phyloP scores from a whole-genome alignment of 495 filamentous ascomycete species.

The Daldinia grandis region DNA sequence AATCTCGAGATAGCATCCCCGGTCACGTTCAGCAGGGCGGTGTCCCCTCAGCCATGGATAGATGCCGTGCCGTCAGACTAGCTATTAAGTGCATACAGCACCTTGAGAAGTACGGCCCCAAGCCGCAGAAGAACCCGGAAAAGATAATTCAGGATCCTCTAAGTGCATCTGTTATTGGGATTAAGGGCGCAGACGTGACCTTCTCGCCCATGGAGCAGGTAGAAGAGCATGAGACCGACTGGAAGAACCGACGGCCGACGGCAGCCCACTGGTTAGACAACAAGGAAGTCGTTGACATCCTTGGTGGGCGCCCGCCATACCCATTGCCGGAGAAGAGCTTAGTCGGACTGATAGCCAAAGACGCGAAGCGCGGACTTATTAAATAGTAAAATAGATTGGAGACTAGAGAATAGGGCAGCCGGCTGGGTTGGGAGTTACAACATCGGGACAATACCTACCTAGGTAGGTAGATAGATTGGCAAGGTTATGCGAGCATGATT shows the following conservation, averaged over 20 bases:
- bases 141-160: constrained; percentile 73
- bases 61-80: constrained; percentile 88
- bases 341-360: constrained; percentile 60
- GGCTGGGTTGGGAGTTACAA: constrained; percentile 12
- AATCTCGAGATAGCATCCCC: constrained; percentile 90
- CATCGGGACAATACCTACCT: constrained; percentile 27
- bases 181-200: constrained; percentile 86
- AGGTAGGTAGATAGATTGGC: constrained; percentile 28
- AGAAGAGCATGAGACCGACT: constrained; percentile 90
- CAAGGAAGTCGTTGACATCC: constrained; percentile 81
- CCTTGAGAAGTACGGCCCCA: constrained; percentile 77
- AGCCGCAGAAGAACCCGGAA: constrained; percentile 59
- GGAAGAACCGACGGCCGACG: constrained; percentile 85
- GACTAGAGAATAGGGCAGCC: neutral
- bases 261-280: constrained; percentile 84
- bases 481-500: constrained; percentile 28
- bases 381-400: neutral
- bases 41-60: constrained; percentile 93
- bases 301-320: constrained; percentile 74
- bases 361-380: constrained; percentile 60
- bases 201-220: constrained; percentile 79
- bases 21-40: constrained; percentile 98
- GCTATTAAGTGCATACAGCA: constrained; percentile 92
- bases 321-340: constrained; percentile 53
- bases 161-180: constrained; percentile 85